Evolutionary conservation across 805 yeast species (phyloP).

Genomic region (Ogataea zsoltii): DNA sequence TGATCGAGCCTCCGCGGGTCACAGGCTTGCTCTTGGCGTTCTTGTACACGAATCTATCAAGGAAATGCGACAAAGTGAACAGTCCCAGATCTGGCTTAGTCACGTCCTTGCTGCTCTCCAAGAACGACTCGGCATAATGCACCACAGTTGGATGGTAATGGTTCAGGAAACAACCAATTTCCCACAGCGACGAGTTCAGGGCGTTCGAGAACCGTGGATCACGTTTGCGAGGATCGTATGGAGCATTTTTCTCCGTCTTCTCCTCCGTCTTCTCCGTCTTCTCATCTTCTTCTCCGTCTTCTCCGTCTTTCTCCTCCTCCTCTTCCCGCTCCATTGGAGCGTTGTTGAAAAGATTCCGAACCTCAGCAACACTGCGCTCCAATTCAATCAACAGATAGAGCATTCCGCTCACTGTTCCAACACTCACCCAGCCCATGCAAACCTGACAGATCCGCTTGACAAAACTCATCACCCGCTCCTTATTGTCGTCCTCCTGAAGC

Average conservation of each 20-base stretch:
- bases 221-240: slow-evolving; percentile 82
- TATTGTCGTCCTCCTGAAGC: slow-evolving; percentile 64
- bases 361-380: slow-evolving; percentile 60
- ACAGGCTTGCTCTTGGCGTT: slow-evolving; percentile 78
- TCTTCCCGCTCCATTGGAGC: slow-evolving; percentile 50
- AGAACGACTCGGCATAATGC: slow-evolving; percentile 68
- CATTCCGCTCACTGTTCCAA: slow-evolving; percentile 88
- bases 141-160: slow-evolving; percentile 94
- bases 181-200: slow-evolving; percentile 82
- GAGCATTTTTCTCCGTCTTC: slow-evolving; percentile 12
- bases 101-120: slow-evolving; percentile 29
- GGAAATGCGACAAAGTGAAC: slow-evolving; percentile 83
- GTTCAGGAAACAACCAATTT: slow-evolving; percentile 64
- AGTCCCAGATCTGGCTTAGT: slow-evolving; percentile 86
- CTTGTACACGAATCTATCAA: slow-evolving; percentile 93
- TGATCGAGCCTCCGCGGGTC: slow-evolving; percentile 86
- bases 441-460: slow-evolving; percentile 88
- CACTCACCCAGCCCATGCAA: slow-evolving; percentile 80
- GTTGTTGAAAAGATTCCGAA: slow-evolving; percentile 60
- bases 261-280: slow-evolving; percentile 13
- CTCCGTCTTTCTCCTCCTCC: slow-evolving; percentile 42
- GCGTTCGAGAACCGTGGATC: slow-evolving; percentile 95
- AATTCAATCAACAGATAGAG: slow-evolving; percentile 71
- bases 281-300: slow-evolving; percentile 33
- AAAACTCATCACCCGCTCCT: slow-evolving; percentile 77